These are phyloP conservation scores for Asterophora lycoperdoides DNA, from an alignment of 768 basidiomycete genomes.

Conservation along the genomic window DNA sequence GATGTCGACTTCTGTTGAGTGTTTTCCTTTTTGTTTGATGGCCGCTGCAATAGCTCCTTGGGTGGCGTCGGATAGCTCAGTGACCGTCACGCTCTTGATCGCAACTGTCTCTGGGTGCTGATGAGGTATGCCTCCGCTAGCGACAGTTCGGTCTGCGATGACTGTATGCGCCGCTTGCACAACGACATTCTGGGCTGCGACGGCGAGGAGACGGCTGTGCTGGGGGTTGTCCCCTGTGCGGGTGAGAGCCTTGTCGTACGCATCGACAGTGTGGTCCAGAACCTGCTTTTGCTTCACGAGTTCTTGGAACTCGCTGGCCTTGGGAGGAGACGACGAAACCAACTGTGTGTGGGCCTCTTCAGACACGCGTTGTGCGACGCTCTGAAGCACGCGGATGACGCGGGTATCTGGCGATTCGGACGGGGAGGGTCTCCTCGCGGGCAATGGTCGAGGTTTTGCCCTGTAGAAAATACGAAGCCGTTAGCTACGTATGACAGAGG, in stretches of 20 bases:
- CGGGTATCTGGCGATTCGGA: conserved; percentile 54
- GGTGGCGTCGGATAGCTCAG: conserved; percentile 48
- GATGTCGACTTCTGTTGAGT: conserved; percentile 77
- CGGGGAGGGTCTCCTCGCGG: conserved; percentile 15
- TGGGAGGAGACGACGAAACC: conserved; percentile 46
- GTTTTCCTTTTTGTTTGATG: conserved; percentile 68
- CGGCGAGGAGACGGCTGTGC: conserved; percentile 58
- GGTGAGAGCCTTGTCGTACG: conserved; percentile 62
- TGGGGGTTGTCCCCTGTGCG: conserved; percentile 45
- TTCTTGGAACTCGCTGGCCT: conserved; percentile 50
- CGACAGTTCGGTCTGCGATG: conserved; percentile 43
- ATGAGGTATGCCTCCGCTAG: conserved; percentile 33
- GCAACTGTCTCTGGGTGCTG: conserved; percentile 37
- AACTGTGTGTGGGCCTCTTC: conserved; percentile 69
- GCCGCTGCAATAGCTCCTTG: conserved; percentile 76
- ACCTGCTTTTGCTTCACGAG: conserved; percentile 82
- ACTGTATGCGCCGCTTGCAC: conserved; percentile 74
- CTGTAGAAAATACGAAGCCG: conserved; percentile 11
- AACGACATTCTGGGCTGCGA: conserved; percentile 78
- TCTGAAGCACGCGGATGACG: conserved; percentile 73
- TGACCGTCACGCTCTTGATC: conserved; percentile 47
- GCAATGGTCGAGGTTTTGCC: conserved; percentile 26
- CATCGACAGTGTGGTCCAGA: conserved; percentile 63
- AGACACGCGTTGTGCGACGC: conserved; percentile 73
- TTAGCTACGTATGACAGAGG: not conserved